These are phyloP conservation scores for Antrodiella citrinella DNA, from an alignment of 768 basidiomycete species.

Conservation along the genomic window DNA sequence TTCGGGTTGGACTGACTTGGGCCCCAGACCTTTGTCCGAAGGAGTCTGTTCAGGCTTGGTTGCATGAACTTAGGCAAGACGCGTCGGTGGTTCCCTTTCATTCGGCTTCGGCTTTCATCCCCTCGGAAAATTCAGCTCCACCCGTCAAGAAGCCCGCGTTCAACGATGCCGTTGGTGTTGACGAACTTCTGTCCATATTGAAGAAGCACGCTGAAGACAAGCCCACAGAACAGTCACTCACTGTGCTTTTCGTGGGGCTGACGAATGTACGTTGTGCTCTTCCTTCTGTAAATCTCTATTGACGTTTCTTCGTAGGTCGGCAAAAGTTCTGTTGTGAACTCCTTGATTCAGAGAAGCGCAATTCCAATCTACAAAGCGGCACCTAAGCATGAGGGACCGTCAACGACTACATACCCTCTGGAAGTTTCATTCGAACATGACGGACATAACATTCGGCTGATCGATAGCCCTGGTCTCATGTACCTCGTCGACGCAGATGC, in stretches of 20 bases:
- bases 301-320: conserved; percentile 44
- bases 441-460: conserved; percentile 48
- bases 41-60: conserved; percentile 69
- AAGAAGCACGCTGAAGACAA: conserved; percentile 41
- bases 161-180: background rate
- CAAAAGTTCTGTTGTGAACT: conserved; percentile 82
- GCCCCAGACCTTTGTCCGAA: conserved; percentile 65
- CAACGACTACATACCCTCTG: conserved; percentile 65
- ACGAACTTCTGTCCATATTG: conserved; percentile 28
- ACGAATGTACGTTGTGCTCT: conserved; percentile 52
- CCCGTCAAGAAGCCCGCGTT: conserved; percentile 26
- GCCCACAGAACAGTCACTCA: conserved; percentile 41
- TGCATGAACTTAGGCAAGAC: conserved; percentile 45
- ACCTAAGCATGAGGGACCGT: conserved; percentile 47
- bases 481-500: too few species aligned
- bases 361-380: conserved; percentile 48
- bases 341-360: conserved; percentile 44
- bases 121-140: conserved; percentile 23
- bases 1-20: background rate
- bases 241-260: conserved; percentile 76
- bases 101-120: conserved; percentile 60
- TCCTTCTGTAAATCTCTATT: conserved; percentile 1
- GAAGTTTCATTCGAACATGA: conserved; percentile 45
- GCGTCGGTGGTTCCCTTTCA: conserved; percentile 68
- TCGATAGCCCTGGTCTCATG: conserved; percentile 89